Base-by-base conservation (phyloP, 495 filamentous ascomycete genomes). In the Aspergillus sparsus region DNA sequence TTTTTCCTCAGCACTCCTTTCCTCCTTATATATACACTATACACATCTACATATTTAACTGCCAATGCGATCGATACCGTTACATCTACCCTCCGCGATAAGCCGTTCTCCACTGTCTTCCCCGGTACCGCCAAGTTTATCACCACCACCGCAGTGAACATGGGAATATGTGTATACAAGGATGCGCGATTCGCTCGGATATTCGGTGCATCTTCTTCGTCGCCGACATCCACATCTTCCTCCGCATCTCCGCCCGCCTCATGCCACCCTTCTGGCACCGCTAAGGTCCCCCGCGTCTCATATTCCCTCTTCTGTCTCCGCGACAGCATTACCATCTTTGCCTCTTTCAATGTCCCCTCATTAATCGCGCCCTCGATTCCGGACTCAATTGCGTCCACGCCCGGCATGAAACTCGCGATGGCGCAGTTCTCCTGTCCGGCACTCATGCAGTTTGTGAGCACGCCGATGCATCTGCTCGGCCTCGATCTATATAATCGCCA, bases 321-420 rank as follows among this genome's bases (percentile, higher is more conserved):
- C 63, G 93, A 98, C 75, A 91, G 88, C 71, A 74, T 96, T 60
- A 97, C 93, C 16, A 91, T 98, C 72, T 96, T 96, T 74, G 92
- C 89, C 27, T 91, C 87, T 41, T 98, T 98, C 82, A 97, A 97
- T 71, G 79, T 97, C 31, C 93, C 93, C 0, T 80, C 89, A 0
- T 66, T 94, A 1, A 76, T 97, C 12, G 89, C 91, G 0, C 72
- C 73, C 49, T 66, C 64, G 6, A 74, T 78, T 35, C 74, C 76
- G 2, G 77, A 78, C 49, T 69, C 62, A 31, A 55, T 77, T n/a
- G 75, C 89, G 7, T 72, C 80, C 47, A 77, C 74, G 10, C 74
- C 80, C 11, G 70, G 86, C 49, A 80, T 82, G 59, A 76, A 81
- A 36, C 78, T 82, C 55, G 85, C 84, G 3, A 67, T 87, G 27